Conservation (phyloP, 2,329 filamentous ascomycete species). For the Botrytis byssoidea region DNA sequence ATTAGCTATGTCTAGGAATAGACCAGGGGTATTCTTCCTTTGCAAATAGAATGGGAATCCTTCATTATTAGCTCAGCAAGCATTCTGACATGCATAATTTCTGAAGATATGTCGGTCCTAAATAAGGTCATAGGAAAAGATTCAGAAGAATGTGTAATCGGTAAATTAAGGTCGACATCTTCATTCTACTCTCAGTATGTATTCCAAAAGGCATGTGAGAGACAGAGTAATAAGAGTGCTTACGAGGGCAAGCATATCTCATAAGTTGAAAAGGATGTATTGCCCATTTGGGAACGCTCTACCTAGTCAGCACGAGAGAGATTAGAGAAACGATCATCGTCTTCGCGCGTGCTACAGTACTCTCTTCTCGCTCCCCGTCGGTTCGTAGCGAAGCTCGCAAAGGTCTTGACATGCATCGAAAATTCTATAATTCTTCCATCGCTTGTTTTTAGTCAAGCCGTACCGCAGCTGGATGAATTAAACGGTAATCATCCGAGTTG, state of each 20-base stretch:
- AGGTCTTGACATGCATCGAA: conserved; percentile 11
- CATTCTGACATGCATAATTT: conserved; percentile 8
- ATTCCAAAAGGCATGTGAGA: not conserved
- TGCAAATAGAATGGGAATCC: not conserved
- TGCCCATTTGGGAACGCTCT: not conserved
- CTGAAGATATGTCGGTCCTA: not conserved
- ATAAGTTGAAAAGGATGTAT: not conserved
- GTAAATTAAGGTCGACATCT: not conserved
- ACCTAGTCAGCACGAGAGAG: not conserved
- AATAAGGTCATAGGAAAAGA: not conserved
- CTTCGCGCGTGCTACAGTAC: not conserved
- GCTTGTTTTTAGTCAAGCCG: conserved; percentile 23
- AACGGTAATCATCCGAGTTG: conserved; percentile 13
- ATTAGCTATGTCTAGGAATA: not conserved
- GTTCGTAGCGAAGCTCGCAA: conserved; percentile 5
- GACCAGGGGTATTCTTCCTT: not conserved
- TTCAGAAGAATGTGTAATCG: not conserved
- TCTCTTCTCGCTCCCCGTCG: not conserved
- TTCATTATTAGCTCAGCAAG: not conserved
- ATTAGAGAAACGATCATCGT: conserved; percentile 7
- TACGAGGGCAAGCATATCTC: not conserved
- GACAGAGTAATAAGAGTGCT: not conserved
- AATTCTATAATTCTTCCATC: conserved; percentile 26
- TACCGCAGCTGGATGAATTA: conserved; percentile 11
- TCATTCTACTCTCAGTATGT: not conserved